Evolutionary conservation across 768 basidiomycete species (phyloP).

Genomic region (Tulasnella sp.): DNA sequence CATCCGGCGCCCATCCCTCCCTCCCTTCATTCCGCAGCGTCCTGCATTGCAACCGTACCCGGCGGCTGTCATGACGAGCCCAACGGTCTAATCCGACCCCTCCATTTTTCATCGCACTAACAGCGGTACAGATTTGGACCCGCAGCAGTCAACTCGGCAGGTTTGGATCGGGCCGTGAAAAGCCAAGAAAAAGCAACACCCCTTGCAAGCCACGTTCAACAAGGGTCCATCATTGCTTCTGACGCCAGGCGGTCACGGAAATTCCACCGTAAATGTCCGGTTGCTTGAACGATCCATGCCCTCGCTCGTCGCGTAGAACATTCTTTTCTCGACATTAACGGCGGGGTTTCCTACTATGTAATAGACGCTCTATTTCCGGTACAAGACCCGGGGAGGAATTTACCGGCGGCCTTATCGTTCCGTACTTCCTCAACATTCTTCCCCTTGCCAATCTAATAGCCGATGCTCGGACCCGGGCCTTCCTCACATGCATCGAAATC

Average conservation of each 20-base stretch:
- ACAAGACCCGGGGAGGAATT: not conserved
- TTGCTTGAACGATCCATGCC: not conserved
- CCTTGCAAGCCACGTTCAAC: not conserved
- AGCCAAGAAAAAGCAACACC: not conserved
- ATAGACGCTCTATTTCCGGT: not conserved
- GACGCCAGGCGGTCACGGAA: not conserved
- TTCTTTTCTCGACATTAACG: not conserved
- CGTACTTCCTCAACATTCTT: not conserved
- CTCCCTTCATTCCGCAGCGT: not conserved
- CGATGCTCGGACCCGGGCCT: not conserved
- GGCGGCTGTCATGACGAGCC: not conserved
- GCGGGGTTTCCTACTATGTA: not conserved
- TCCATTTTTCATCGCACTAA: not conserved
- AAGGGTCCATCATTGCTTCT: not conserved
- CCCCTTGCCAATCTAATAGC: not conserved
- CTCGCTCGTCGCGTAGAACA: not conserved
- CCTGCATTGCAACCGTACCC: not conserved
- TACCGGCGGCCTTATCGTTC: not conserved
- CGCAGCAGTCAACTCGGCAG: not conserved
- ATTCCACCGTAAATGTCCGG: not conserved
- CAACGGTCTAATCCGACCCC: not conserved
- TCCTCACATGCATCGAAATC: not conserved
- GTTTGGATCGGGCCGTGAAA: not conserved
- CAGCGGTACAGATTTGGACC: not conserved
- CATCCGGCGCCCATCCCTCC: conserved; percentile 7